Conservation (phyloP, 495 filamentous ascomycete genomes). For the Alectoria sarmentosa region DNA sequence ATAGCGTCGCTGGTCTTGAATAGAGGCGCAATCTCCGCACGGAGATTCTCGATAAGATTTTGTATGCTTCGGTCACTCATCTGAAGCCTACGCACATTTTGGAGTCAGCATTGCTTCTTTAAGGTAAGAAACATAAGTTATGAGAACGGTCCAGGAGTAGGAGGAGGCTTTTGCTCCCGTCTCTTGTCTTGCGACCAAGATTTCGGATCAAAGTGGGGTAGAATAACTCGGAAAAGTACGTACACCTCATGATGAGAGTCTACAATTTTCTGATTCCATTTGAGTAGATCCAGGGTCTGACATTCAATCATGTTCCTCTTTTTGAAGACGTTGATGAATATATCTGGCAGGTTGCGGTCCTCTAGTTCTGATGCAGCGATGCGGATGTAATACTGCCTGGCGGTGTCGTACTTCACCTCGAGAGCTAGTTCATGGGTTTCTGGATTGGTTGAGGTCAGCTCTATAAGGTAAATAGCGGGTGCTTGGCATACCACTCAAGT, state of each 20-base stretch:
- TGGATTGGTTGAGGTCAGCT: conserved; percentile 27
- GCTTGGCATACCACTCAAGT: conserved; percentile 47
- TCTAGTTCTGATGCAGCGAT: conserved; percentile 58
- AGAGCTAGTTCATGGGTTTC: conserved; percentile 52
- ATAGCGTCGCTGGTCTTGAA: conserved; percentile 79
- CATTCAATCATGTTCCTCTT: conserved; percentile 74
- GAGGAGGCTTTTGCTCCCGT: no score
- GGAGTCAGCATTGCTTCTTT: no score
- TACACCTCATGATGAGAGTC: conserved; percentile 77
- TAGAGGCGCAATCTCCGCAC: conserved; percentile 57
- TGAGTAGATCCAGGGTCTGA: conserved; percentile 75
- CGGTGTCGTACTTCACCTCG: conserved; percentile 67
- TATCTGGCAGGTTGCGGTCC: conserved; percentile 51
- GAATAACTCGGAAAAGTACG: no score
- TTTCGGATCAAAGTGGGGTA: no score
- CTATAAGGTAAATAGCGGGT: not conserved
- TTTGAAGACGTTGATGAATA: conserved; percentile 69
- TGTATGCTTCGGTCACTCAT: conserved; percentile 65
- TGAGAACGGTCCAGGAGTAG: no score
- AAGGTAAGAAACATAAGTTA: no score
- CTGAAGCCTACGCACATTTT: no score
- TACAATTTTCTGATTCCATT: conserved; percentile 64
- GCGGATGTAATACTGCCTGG: conserved; percentile 75
- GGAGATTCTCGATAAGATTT: conserved; percentile 58
- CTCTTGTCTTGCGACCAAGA: no score